Evolutionary conservation across 306 rosid species (phyloP).

Genomic region (Boehmeria nivea): DNA sequence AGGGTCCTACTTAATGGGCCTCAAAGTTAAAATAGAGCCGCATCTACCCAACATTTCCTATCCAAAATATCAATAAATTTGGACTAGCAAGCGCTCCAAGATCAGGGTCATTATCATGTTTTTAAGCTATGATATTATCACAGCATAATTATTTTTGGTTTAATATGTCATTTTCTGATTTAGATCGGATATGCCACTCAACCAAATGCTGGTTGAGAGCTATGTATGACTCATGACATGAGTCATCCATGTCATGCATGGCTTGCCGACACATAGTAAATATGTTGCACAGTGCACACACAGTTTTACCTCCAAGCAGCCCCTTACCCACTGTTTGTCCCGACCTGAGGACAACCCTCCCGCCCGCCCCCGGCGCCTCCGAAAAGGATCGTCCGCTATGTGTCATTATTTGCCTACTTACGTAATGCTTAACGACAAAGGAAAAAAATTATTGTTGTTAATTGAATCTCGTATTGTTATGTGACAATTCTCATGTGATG

Average conservation of each 20-base stretch:
- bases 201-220: too few relatives aligned
- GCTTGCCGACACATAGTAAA: constrained; percentile 12
- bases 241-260: neutral
- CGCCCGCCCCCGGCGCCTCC: too few relatives aligned
- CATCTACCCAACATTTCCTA: neutral
- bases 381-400: too few relatives aligned
- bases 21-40: neutral
- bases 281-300: neutral
- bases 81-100: neutral
- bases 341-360: constrained; percentile 16
- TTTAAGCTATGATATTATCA: too few relatives aligned
- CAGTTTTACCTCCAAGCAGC: neutral
- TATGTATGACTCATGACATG: too few relatives aligned
- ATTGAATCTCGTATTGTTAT: too few relatives aligned
- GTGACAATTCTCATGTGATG: too few relatives aligned
- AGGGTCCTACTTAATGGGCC: constrained; percentile 6
- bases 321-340: constrained; percentile 14
- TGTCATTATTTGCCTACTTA: too few relatives aligned
- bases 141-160: too few relatives aligned
- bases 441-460: too few relatives aligned
- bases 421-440: too few relatives aligned
- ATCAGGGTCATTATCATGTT: neutral
- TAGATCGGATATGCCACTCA: neutral
- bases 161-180: neutral
- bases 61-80: neutral